Evolutionary conservation across 1,284 basidiomycete species (phyloP), one percentile per base, ranked within the genome.

Genomic region (Apiotrichum gamsii): DNA sequence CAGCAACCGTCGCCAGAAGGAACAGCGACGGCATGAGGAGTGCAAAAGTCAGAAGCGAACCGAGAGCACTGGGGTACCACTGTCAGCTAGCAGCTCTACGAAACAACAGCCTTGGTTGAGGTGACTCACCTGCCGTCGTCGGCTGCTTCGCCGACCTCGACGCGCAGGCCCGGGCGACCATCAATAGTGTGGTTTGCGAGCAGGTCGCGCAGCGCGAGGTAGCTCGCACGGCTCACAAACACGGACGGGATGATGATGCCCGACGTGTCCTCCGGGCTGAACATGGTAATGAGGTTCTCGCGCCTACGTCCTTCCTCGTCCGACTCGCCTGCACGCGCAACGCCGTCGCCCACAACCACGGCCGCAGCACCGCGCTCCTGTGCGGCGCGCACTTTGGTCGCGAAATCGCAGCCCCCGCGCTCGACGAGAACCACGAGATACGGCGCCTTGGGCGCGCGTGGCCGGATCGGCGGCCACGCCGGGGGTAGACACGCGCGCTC

Each of bases 241-340:
- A 72, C 65, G 18, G 68, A 70, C 0, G 75, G 74, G 29, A 77
- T 76, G 16, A 52, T 54, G 31, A 77, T 70, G 43, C 67, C 65
- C 5, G 59, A 58, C 8, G 75, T 75, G 43, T 76, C 74, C 39
- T 72, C 74, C 69, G 85, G 85, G 65, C 84, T 87, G 70, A 85
- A 90, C 89, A 93, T 91, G 52, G 87, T 90, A 34, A 91, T 80
- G 51, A 91, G 75, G n/a, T 79, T 78, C 60, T 88, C 85, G 15
- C 87, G 81, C 59, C 79, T 78, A 4, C 84, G 81, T 11, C 81
- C 81, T 61, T 83, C 78, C 57, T 83, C 64, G 24, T 70, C 69
- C 8, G 56, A 66, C 58, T 74, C 72, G 11, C 59, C 63, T 3
- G 47, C 35, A 13, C 58, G 51, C 24, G 54, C 56, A 14, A 49